phyloP scores from a whole-genome alignment of 768 basidiomycete genomes.

The Podaxis sp. region DNA sequence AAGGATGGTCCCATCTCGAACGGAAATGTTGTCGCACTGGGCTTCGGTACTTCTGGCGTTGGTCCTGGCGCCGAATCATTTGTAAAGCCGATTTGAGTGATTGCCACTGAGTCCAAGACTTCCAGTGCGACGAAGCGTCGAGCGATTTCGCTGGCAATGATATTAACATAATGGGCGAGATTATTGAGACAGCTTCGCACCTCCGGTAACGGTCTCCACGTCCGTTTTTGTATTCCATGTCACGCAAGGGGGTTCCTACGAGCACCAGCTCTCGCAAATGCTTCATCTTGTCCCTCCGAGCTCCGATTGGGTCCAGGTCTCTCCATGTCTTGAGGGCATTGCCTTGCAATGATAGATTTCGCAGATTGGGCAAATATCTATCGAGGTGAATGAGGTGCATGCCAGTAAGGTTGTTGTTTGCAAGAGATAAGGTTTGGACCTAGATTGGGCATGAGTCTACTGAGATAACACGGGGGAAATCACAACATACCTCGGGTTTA shows the following conservation, averaged over 20 bases:
- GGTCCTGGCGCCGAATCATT: constrained; percentile 59
- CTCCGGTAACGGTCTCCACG: constrained; percentile 60
- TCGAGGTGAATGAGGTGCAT: constrained; percentile 57
- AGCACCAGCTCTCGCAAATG: constrained; percentile 72
- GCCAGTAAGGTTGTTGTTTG: constrained; percentile 66
- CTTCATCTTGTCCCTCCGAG: constrained; percentile 55
- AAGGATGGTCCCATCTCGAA: constrained; percentile 70
- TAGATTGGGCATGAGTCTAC: constrained; percentile 24
- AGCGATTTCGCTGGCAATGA: constrained; percentile 62
- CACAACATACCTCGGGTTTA: constrained; percentile 58
- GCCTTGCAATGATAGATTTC: constrained; percentile 77
- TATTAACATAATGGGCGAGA: background rate
- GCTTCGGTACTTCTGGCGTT: constrained; percentile 39
- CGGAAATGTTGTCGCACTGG: constrained; percentile 75
- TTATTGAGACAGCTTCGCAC: constrained; percentile 42
- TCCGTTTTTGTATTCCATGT: constrained; percentile 53
- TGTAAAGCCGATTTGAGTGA: constrained; percentile 71
- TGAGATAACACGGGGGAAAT: constrained; percentile 3
- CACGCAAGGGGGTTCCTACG: constrained; percentile 73
- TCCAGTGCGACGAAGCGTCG: constrained; percentile 79
- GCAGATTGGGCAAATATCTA: constrained; percentile 76
- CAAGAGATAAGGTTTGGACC: constrained; percentile 83
- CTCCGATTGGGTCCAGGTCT: constrained; percentile 66
- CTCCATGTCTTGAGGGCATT: constrained; percentile 69
- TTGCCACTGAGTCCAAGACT: constrained; percentile 80